Base-by-base conservation (phyloP, 495 filamentous ascomycete species). In the Pyronema domesticum region DNA sequence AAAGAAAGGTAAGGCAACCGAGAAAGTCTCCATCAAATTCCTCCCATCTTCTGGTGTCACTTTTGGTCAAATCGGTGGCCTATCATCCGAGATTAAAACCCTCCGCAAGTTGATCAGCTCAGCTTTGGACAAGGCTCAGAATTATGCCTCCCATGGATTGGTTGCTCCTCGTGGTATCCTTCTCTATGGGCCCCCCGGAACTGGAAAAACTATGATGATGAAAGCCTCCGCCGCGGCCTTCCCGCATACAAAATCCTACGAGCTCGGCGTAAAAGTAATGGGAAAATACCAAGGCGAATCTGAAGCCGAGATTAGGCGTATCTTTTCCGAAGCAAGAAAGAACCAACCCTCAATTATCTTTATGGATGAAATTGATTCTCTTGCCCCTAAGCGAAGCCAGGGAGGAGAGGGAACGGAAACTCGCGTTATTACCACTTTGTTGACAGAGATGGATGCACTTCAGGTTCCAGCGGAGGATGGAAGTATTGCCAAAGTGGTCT, bases 261-360 rank as follows among this genome's bases (percentile, higher is more conserved):
- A 73, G 65, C 53, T 73, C 70, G 67, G 57, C 67, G 68, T 57
- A 68, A 75, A 39, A 74, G 75, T 43, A 72, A 80, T 34, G 76
- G 91, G 46, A 69, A 94, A 56, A 71, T 98, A 43, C 79, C 91
- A 69, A 86, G 91, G 44, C 77, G 83, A 49, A 79, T 84, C 59
- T 82, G 91, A 55, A 8, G 60, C 75, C 17, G 72, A 75, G n/a
- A 70, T 94, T 35, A 73, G 79, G 47, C 77, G 78, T 51, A 66
- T 75, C 0, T 94, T 98, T 65, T 74, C 78, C 40, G 78, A 82
- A 55, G 89, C 91, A 8, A 69, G 70, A 46, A 72, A 74, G 6
- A 72, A 74, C 55, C 80, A 88, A 65, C 88, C 91, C 0, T 86
- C 86, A 58, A 75, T 91, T 5, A 74, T 98, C 34, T 69, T 94